Percentiles rank a stretch among this genome's conserved stretches.
These are phyloP conservation scores for Lactarius sanguifluus DNA, from an alignment of 768 basidiomycete species.

Conservation along the genomic window DNA sequence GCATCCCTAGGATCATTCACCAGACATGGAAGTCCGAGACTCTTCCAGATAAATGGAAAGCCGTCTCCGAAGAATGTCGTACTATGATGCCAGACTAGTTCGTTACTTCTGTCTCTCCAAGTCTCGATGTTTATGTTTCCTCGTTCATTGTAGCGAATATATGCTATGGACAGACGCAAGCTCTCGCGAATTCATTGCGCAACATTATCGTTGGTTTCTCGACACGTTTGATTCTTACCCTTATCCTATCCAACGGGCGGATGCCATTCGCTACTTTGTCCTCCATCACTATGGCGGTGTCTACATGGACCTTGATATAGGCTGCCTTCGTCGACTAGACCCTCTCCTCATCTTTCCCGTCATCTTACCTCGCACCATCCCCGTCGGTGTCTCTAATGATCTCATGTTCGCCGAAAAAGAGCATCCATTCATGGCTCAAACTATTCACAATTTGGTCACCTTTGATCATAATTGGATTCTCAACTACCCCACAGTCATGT, in stretches of 20 bases:
- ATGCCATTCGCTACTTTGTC: constrained; percentile 97
- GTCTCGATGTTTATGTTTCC: constrained; percentile 12
- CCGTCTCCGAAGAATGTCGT: constrained; percentile 78
- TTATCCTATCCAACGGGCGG: constrained; percentile 92
- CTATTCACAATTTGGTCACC: constrained; percentile 85
- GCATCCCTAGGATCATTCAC: constrained; percentile 90
- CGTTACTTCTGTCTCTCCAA: constrained; percentile 38
- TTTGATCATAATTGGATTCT: constrained; percentile 94
- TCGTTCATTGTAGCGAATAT: constrained; percentile 66
- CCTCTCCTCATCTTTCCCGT: constrained; percentile 83
- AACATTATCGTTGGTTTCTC: constrained; percentile 89
- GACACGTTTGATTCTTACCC: constrained; percentile 90
- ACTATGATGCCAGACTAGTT: constrained; percentile 97
- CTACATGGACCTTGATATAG: constrained; percentile 96
- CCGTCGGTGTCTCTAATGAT: constrained; percentile 97
- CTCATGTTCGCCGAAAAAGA: constrained; percentile 87
- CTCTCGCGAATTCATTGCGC: constrained; percentile 86
- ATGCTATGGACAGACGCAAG: constrained; percentile 95
- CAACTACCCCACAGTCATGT: constrained; percentile 99
- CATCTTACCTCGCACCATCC: constrained; percentile 92
- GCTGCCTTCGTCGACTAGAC: constrained; percentile 84
- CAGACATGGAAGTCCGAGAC: constrained; percentile 97
- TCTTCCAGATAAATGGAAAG: constrained; percentile 78
- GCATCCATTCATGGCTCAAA: constrained; percentile 89
- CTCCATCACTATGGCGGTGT: constrained; percentile 94